Conservation (phyloP, 306 rosid species). For the Ammopiptanthus mongolicus region DNA sequence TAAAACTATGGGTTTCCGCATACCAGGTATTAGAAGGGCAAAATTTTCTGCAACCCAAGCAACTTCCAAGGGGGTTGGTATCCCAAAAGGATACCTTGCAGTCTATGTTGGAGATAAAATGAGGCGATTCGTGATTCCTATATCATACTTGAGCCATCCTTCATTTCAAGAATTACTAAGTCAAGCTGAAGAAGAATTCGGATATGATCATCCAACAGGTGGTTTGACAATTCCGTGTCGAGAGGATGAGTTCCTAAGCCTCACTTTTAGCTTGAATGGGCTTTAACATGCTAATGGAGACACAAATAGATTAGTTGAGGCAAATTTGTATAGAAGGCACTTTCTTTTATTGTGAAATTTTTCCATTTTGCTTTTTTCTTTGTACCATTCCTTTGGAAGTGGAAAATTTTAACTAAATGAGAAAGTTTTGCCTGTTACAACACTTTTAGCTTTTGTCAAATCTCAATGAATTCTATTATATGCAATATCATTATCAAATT, state of each 20-base stretch:
- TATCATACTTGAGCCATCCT: constrained; percentile 28
- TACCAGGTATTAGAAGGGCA: constrained; percentile 8
- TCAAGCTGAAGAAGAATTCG: constrained; percentile 29
- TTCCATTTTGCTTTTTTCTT: neutral
- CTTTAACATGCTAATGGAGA: neutral
- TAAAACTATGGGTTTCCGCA: constrained; percentile 27
- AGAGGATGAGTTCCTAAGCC: constrained; percentile 8
- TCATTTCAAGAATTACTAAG: constrained; percentile 28
- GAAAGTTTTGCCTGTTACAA: too few species aligned
- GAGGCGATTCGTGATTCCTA: constrained; percentile 32
- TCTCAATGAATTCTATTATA: too few species aligned
- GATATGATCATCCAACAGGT: constrained; percentile 38
- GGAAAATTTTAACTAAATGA: too few species aligned
- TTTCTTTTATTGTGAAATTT: neutral
- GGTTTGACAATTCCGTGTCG: constrained; percentile 32
- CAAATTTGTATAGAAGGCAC: neutral
- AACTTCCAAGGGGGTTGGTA: constrained; percentile 1
- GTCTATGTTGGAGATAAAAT: constrained; percentile 46
- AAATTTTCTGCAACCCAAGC: neutral
- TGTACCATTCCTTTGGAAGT: neutral
- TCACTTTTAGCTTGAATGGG: constrained; percentile 14
- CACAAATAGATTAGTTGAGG: constrained; percentile 5
- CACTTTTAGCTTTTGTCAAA: too few species aligned
- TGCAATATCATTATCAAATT: neutral
- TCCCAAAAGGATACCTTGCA: constrained; percentile 45